phyloP scores from a whole-genome alignment of 164 flowering plant genomes.

The Vitis rotundifolia region DNA sequence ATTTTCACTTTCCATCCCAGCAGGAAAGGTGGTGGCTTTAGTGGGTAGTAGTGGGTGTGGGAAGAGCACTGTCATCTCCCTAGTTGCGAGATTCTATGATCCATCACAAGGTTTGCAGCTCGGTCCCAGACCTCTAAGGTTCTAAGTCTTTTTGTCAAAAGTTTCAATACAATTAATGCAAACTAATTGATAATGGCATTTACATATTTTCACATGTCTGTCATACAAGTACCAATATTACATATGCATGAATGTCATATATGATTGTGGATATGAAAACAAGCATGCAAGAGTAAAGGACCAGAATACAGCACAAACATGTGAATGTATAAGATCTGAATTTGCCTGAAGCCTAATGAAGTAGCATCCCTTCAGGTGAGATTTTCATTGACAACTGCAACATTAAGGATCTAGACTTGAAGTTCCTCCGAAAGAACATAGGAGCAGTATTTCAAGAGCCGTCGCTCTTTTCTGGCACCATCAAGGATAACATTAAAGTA shows the following conservation, averaged over 20 bases:
- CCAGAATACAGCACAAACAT: background rate
- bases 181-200: too few species aligned
- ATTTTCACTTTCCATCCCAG: conserved; percentile 61
- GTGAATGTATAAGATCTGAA: background rate
- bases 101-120: conserved; percentile 45
- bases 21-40: conserved; percentile 67
- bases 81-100: conserved; percentile 62
- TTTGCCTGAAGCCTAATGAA: background rate
- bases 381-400: conserved; percentile 57
- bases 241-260: background rate
- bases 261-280: background rate
- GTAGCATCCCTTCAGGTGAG: conserved; percentile 40
- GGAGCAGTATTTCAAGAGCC: conserved; percentile 80
- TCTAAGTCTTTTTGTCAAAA: too few species aligned
- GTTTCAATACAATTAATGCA: too few species aligned
- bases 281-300: too few species aligned
- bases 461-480: conserved; percentile 59
- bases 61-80: conserved; percentile 68
- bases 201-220: too few species aligned
- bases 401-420: conserved; percentile 60
- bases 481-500: conserved; percentile 59
- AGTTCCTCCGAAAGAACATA: conserved; percentile 50
- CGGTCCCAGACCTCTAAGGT: background rate
- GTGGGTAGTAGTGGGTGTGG: conserved; percentile 84
- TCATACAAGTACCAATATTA: too few species aligned